Percentiles rank a stretch among this genome's conserved stretches.
These are phyloP conservation scores for Deinandra increscens DNA, from an alignment of 129 eudicot genomes.

Conservation along the genomic window DNA sequence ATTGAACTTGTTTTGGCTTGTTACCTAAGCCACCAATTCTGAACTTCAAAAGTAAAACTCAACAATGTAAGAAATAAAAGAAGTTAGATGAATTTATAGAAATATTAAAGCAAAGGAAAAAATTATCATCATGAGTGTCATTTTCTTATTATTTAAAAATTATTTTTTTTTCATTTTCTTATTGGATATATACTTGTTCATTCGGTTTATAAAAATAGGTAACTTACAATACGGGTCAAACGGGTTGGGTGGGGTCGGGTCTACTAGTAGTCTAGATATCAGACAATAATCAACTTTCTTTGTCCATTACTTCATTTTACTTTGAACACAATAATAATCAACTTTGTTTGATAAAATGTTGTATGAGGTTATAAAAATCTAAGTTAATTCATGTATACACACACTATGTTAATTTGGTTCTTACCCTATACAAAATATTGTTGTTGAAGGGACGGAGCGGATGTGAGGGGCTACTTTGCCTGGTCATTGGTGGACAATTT, in stretches of 20 bases:
- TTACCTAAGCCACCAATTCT: background rate
- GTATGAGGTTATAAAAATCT: background rate
- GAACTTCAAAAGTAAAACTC: background rate
- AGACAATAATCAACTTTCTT: no score
- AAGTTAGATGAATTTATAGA: background rate
- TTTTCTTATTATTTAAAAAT: background rate
- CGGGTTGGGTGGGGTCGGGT: background rate
- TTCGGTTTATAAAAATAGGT: background rate
- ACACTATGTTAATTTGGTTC: background rate
- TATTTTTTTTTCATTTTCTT: background rate
- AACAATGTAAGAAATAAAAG: background rate
- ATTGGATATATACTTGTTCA: background rate
- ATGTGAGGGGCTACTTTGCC: slow-evolving; percentile 75
- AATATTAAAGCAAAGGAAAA: background rate
- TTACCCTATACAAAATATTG: slow-evolving; percentile 4
- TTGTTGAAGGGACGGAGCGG: slow-evolving; percentile 54
- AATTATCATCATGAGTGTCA: background rate
- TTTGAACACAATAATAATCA: background rate
- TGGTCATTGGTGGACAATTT: slow-evolving; percentile 89
- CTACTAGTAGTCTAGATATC: no score
- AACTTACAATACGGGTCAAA: background rate
- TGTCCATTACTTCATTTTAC: background rate
- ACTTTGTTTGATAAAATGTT: background rate
- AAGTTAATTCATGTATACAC: background rate
- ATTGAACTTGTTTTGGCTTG: background rate